phyloP scores from a whole-genome alignment of 768 basidiomycete genomes.

The Suillus tomentosus region DNA sequence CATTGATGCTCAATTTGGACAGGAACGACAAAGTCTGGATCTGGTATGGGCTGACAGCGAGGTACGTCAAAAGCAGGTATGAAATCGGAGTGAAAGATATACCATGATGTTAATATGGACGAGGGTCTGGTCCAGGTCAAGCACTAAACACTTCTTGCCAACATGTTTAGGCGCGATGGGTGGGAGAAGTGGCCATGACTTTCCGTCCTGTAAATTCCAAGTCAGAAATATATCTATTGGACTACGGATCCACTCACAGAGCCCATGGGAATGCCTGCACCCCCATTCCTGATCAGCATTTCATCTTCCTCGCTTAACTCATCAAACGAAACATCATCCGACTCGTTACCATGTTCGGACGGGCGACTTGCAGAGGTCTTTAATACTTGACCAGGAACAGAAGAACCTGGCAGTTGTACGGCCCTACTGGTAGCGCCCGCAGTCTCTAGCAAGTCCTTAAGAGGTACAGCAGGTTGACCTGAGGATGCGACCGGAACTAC shows the following conservation, averaged over 20 bases:
- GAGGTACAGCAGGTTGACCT: constrained; percentile 40
- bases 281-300: constrained; percentile 77
- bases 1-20: constrained; percentile 94
- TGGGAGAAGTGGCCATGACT: constrained; percentile 77
- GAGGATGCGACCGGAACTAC: no score
- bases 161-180: constrained; percentile 70
- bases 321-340: constrained; percentile 35
- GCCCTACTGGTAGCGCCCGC: constrained; percentile 82
- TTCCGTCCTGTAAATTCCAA: constrained; percentile 60
- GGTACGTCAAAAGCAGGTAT: neutral
- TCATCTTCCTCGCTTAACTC: constrained; percentile 65
- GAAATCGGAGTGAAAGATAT: constrained; percentile 16
- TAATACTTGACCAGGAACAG: constrained; percentile 18
- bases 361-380: neutral
- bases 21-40: constrained; percentile 93
- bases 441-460: constrained; percentile 60
- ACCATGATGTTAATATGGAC: constrained; percentile 96
- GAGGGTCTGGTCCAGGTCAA: constrained; percentile 94
- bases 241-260: constrained; percentile 53
- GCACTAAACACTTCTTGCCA: constrained; percentile 87
- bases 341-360: constrained; percentile 44
- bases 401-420: constrained; percentile 83
- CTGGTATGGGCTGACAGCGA: constrained; percentile 64
- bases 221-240: neutral
- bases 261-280: constrained; percentile 87